Percentiles rank a stretch among this genome's conserved stretches.
phyloP scores from a whole-genome alignment of 805 yeast genomes.

The Teunomyces panamensis region DNA sequence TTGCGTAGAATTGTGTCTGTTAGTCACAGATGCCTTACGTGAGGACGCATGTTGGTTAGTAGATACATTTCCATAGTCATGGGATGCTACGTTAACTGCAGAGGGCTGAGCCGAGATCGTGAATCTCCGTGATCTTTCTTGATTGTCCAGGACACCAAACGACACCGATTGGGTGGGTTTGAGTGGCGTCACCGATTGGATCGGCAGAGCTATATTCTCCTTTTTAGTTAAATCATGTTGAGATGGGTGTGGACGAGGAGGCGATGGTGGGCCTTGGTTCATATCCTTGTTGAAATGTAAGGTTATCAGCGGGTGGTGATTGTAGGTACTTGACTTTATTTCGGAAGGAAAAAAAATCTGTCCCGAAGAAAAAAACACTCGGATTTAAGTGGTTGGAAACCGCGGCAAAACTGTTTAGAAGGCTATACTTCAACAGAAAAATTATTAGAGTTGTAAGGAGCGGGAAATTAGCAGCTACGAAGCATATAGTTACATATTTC shows the following conservation, averaged over 20 bases:
- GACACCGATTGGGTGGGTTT: slow-evolving; percentile 23
- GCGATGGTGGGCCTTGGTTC: slow-evolving; percentile 2
- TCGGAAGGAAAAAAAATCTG: not conserved
- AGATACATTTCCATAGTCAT: slow-evolving; percentile 2
- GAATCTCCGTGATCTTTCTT: slow-evolving; percentile 38
- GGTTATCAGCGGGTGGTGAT: not conserved
- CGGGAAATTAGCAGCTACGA: not conserved
- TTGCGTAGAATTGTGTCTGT: slow-evolving; percentile 5
- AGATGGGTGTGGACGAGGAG: not conserved
- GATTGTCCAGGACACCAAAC: slow-evolving; percentile 33
- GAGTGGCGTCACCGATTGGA: slow-evolving; percentile 6
- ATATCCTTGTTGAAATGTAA: not conserved
- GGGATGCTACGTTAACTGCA: slow-evolving; percentile 21
- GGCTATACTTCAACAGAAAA: not conserved
- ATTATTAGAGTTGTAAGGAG: not conserved
- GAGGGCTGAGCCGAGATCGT: slow-evolving; percentile 46
- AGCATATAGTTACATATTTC: too few species aligned
- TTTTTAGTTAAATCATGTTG: not conserved
- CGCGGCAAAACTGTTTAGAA: not conserved
- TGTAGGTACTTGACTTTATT: not conserved
- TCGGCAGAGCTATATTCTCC: not conserved
- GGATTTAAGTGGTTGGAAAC: not conserved
- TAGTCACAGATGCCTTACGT: slow-evolving; percentile 10
- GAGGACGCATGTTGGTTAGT: slow-evolving; percentile 8
- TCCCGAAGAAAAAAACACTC: not conserved